phyloP scores from a whole-genome alignment of 1,284 basidiomycete genomes.

The Ustilago curta region DNA sequence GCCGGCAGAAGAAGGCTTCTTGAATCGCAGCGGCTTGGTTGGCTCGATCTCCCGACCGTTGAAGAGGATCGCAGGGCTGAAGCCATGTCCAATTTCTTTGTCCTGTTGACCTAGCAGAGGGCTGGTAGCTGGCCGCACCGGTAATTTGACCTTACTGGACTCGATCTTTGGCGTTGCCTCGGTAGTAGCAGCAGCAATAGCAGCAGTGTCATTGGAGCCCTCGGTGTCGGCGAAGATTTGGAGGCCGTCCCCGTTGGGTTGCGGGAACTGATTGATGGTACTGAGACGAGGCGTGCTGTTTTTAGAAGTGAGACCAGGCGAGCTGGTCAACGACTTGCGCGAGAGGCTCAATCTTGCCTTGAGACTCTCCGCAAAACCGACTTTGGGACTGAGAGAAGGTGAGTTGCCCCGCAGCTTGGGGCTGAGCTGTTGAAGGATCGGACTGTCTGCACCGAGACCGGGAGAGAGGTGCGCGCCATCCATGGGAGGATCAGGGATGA shows the following conservation, averaged over 20 bases:
- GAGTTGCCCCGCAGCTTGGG: constrained; percentile 30
- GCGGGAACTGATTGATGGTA: constrained; percentile 37
- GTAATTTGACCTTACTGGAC: constrained; percentile 7
- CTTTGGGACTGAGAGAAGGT: constrained; percentile 35
- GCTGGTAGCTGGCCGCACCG: constrained; percentile 27
- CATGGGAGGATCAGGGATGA: constrained; percentile 43
- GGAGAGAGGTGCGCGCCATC: constrained; percentile 35
- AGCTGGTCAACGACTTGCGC: constrained; percentile 46
- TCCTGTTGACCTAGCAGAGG: constrained; percentile 22
- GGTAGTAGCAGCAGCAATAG: background rate
- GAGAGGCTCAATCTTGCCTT: constrained; percentile 42
- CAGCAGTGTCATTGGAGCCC: background rate
- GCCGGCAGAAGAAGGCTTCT: constrained; percentile 32
- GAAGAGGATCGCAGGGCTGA: constrained; percentile 48
- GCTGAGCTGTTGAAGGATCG: constrained; percentile 44
- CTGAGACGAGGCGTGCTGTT: constrained; percentile 34
- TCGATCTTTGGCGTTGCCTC: constrained; percentile 32
- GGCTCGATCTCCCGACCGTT: constrained; percentile 45
- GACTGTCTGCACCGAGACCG: constrained; percentile 43
- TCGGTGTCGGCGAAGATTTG: constrained; percentile 1
- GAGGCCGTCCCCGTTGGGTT: constrained; percentile 21
- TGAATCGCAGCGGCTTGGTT: constrained; percentile 37
- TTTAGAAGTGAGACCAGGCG: constrained; percentile 30
- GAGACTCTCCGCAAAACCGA: constrained; percentile 37
- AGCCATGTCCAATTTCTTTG: constrained; percentile 15